These are phyloP conservation scores for Acidomyces sp. DNA, from an alignment of 495 filamentous ascomycete species.

Conservation along the genomic window DNA sequence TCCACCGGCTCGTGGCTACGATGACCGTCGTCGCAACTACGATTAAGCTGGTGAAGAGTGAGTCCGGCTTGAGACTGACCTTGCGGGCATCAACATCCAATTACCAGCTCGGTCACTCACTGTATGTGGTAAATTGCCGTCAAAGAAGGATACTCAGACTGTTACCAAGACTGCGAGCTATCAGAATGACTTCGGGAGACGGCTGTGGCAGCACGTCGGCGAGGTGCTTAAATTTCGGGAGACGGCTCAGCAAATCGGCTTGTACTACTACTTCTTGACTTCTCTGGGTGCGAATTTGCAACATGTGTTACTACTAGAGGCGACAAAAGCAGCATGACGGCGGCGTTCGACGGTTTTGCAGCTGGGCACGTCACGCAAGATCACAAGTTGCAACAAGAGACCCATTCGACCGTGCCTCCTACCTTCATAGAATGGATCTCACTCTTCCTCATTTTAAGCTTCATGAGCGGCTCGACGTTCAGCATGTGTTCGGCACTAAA, in stretches of 20 bases:
- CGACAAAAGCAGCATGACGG: neutral
- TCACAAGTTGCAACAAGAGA: neutral
- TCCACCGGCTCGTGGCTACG: conserved; percentile 16
- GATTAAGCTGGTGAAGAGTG: conserved; percentile 14
- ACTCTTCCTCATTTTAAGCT: too few species aligned
- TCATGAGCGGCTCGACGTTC: too few species aligned
- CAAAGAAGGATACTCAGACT: conserved; percentile 7
- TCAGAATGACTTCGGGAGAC: conserved; percentile 7
- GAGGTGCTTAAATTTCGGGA: too few species aligned
- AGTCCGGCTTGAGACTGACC: conserved; percentile 15
- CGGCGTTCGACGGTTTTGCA: conserved; percentile 2
- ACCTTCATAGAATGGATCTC: conserved; percentile 12
- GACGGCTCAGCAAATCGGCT: conserved; percentile 12
- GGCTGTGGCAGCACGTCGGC: too few species aligned
- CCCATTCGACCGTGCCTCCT: neutral
- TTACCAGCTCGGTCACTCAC: too few species aligned
- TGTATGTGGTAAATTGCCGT: too few species aligned
- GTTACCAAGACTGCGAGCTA: too few species aligned
- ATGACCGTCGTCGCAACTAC: conserved; percentile 14
- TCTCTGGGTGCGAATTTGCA: conserved; percentile 5
- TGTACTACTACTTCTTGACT: conserved; percentile 12
- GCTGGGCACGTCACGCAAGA: neutral
- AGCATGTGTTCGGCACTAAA: too few species aligned
- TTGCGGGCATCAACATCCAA: too few species aligned
- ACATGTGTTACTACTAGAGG: conserved; percentile 18